A percentile compares a stretch with the other conserved stretches of the same genome.
Conservation (phyloP, 1,284 basidiomycete species). For the Malassezia obtusa region DNA sequence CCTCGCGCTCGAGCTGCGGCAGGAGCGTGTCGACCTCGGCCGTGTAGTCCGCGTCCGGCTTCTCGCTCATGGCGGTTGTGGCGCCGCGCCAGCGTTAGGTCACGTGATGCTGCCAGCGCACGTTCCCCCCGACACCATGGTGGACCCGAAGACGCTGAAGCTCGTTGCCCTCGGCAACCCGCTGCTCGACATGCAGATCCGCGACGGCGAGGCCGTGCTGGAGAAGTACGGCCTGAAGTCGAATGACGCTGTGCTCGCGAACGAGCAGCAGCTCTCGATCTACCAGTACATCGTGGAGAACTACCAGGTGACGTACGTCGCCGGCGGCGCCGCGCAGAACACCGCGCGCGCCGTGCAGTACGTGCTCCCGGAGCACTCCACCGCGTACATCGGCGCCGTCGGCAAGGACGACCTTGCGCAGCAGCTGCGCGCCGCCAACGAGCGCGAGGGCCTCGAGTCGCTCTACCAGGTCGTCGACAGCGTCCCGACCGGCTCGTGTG, state of each 20-base stretch:
- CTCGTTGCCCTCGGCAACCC: slow-evolving; percentile 47
- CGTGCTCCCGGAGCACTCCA: slow-evolving; percentile 60
- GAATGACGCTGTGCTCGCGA: slow-evolving; percentile 93
- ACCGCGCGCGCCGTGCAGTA: slow-evolving; percentile 87
- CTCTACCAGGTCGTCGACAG: slow-evolving; percentile 80
- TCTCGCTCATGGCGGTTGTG: slow-evolving; percentile 33
- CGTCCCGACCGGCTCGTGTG: slow-evolving; percentile 89
- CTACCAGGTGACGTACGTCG: slow-evolving; percentile 76
- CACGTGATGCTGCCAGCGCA: slow-evolving; percentile 13
- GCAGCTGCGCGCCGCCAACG: slow-evolving; percentile 83
- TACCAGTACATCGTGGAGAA: slow-evolving; percentile 79
- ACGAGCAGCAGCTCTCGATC: slow-evolving; percentile 64
- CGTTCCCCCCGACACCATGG: slow-evolving; percentile 5
- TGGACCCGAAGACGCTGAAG: slow-evolving; percentile 27
- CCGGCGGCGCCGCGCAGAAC: slow-evolving; percentile 94
- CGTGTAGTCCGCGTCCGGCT: slow-evolving; percentile 55
- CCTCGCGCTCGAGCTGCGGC: slow-evolving; percentile 50
- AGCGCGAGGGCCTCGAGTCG: slow-evolving; percentile 77
- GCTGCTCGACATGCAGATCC: slow-evolving; percentile 50
- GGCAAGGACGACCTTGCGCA: slow-evolving; percentile 83
- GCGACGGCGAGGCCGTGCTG: slow-evolving; percentile 68
- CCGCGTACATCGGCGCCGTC: slow-evolving; percentile 89
- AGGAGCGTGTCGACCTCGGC: slow-evolving; percentile 52
- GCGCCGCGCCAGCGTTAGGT: background rate
- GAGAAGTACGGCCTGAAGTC: slow-evolving; percentile 84